These are phyloP conservation scores for Corylus avellana DNA, from an alignment of 306 rosid genomes.

Conservation along the genomic window DNA sequence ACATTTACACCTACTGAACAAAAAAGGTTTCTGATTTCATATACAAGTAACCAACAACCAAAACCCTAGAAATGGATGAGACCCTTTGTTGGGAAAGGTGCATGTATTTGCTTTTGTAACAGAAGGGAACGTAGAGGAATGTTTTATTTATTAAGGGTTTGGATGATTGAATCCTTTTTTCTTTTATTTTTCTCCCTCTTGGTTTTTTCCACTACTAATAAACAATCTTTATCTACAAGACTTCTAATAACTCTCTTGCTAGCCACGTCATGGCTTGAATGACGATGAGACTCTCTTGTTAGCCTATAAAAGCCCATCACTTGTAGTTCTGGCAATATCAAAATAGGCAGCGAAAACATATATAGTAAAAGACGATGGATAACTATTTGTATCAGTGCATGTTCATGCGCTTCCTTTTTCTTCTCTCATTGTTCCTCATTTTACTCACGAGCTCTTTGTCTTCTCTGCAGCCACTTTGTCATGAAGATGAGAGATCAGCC, in stretches of 20 bases:
- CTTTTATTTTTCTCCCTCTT: neutral
- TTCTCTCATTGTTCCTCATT: neutral
- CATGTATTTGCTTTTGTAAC: neutral
- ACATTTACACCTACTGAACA: neutral
- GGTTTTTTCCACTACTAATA: neutral
- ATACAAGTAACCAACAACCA: neutral
- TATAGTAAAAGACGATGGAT: no score
- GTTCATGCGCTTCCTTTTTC: neutral
- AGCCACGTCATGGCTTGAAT: no score
- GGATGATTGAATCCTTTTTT: neutral
- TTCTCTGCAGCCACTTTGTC: neutral
- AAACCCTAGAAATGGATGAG: slow-evolving; percentile 20
- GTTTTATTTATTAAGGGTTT: neutral
- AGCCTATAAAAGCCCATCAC: no score
- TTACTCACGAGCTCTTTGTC: neutral
- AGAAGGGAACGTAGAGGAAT: neutral
- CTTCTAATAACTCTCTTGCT: no score
- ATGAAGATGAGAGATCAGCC: no score
- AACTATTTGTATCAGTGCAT: no score
- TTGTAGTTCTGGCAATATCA: no score
- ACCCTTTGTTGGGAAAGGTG: slow-evolving; percentile 19
- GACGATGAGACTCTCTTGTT: no score
- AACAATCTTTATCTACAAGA: neutral
- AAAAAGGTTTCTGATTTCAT: neutral
- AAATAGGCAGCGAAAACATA: no score